Percentiles rank a stretch among this genome's conserved stretches.
Evolutionary conservation across 352 stramenopile species (phyloP).

Genomic region (Pythium scleroteichum): DNA sequence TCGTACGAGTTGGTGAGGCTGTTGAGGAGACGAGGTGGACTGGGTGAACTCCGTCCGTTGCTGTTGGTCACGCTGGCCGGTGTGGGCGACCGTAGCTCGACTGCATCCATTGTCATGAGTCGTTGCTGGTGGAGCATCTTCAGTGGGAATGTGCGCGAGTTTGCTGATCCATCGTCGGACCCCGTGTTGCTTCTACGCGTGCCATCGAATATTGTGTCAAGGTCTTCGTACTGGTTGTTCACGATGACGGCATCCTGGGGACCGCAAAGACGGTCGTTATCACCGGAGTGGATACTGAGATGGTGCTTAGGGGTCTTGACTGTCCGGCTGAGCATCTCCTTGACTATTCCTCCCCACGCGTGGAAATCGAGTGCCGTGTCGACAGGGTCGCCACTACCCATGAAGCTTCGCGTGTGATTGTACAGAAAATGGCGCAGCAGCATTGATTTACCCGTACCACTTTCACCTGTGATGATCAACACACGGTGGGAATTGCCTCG

Average conservation of each 20-base stretch:
- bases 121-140: conserved; percentile 12
- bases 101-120: conserved; percentile 4
- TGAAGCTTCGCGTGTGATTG: conserved; percentile 51
- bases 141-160: conserved; percentile 15
- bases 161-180: conserved; percentile 8
- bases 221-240: not conserved
- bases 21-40: not conserved
- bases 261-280: not conserved
- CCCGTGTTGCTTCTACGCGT: not conserved
- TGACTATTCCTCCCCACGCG: conserved; percentile 53
- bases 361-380: conserved; percentile 61
- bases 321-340: conserved; percentile 38
- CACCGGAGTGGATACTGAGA: not conserved
- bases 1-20: conserved; percentile 33
- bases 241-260: conserved; percentile 4
- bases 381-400: conserved; percentile 55
- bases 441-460: conserved; percentile 70
- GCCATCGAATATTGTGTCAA: conserved; percentile 3
- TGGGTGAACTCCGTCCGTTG: conserved; percentile 4
- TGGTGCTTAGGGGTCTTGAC: conserved; percentile 31
- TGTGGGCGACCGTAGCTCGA: not conserved
- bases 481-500: conserved; percentile 34
- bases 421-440: conserved; percentile 57
- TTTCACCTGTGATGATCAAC: conserved; percentile 59
- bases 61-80: conserved; percentile 8